Evolutionary conservation across 768 basidiomycete species (phyloP), one percentile per base, ranked within the genome.

Genomic region (Rhodotorula kratochvilovae): DNA sequence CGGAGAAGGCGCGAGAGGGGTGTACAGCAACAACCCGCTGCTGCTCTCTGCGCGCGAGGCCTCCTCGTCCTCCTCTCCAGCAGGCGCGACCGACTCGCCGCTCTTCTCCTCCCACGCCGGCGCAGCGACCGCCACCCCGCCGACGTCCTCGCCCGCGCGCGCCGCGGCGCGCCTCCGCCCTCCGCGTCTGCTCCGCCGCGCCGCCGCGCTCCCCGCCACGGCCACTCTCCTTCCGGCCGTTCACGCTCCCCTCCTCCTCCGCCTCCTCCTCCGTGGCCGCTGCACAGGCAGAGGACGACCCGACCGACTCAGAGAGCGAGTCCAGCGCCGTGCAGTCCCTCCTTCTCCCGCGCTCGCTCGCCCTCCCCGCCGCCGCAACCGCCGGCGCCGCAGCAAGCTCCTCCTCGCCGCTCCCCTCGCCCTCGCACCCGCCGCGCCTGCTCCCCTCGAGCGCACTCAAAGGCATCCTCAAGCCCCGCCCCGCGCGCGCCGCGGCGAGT

Each of bases 1-100:
- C 33, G 35, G n/a, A 8, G 45, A 19, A 42, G 3, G 39, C 17
- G 35, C 8, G 43, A 55, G 43, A 29, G 36, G 42, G 43, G 57
- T 71, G 36, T 71, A 71, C 48, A 60, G 56, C 48, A 62, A 59
- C 33, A 66, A 71, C 46, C 70, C 70, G 50, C 46, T 71, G 27
- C 43, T 71, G n/a, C 62, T 39, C 48, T 48, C 56, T 25, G 35
- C 31, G 39, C 35, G 51, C 13, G 61, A 17, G 23, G 48, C 46
- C 13, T 19, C 36, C 27, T 19, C 57, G 39, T 27, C 39, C 57
- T 39, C 60, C 33, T n/a, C 27, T 6, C 13, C 51, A n/a, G 12
- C 12, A 7, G 12, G 25, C 48, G 11, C 48, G 36, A 16, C 25
- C 48, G 46, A 46, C 12, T 16, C 48, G 25, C 1, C 43, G 10